Evolutionary conservation across 1,284 basidiomycete species (phyloP).

Genomic region (Cryptococcus hybrid): DNA sequence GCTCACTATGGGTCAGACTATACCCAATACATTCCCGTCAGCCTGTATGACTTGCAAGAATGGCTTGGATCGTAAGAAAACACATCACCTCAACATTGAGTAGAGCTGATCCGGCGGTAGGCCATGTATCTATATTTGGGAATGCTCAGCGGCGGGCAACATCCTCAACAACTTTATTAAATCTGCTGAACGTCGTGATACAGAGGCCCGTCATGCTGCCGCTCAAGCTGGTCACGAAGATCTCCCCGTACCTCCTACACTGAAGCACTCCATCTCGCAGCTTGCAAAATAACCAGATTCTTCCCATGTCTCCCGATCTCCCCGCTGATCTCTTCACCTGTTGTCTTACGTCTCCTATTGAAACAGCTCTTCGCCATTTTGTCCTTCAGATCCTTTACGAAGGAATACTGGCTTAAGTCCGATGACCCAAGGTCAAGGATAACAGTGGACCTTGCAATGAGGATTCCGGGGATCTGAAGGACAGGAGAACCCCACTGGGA

Average conservation of each 20-base stretch:
- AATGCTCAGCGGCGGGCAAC: slow-evolving; percentile 94
- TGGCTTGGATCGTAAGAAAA: slow-evolving; percentile 70
- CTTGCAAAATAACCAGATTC: slow-evolving; percentile 87
- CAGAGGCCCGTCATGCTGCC: slow-evolving; percentile 55
- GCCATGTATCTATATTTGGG: slow-evolving; percentile 98
- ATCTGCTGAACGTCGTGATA: slow-evolving; percentile 81
- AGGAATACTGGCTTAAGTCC: slow-evolving; percentile 62
- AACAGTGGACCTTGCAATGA: slow-evolving; percentile 88
- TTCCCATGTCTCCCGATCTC: slow-evolving; percentile 94
- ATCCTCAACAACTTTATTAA: slow-evolving; percentile 87
- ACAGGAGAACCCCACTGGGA: slow-evolving; percentile 90
- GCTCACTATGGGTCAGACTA: slow-evolving; percentile 58
- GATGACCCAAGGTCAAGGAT: slow-evolving; percentile 53
- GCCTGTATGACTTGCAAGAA: slow-evolving; percentile 84
- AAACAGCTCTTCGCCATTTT: slow-evolving; percentile 93
- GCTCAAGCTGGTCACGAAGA: slow-evolving; percentile 45
- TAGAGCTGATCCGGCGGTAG: slow-evolving; percentile 54
- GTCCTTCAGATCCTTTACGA: slow-evolving; percentile 79
- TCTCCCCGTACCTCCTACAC: slow-evolving; percentile 65
- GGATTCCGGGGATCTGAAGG: slow-evolving; percentile 93
- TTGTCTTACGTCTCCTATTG: slow-evolving; percentile 96
- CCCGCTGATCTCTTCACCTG: slow-evolving; percentile 98
- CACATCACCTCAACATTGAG: background rate
- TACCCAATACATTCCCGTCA: slow-evolving; percentile 98
- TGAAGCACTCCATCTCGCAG: slow-evolving; percentile 92